Conservation (phyloP, 148 eudicot genomes). For the Rhododendron henanense region DNA sequence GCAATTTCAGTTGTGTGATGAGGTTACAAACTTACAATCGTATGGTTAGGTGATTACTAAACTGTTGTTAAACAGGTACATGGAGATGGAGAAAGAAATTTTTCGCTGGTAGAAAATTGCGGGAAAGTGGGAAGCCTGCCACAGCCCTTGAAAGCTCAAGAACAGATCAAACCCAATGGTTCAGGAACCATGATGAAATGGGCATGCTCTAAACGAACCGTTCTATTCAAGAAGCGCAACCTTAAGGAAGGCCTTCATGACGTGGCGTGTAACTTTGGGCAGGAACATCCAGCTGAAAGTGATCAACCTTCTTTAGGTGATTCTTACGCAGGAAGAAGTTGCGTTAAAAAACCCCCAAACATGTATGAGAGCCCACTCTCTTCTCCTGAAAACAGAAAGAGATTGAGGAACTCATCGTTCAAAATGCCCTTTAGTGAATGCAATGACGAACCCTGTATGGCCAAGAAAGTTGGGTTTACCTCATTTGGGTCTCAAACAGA, state of each 20-base stretch:
- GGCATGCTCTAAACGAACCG: slow-evolving; percentile 32
- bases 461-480: slow-evolving; percentile 23
- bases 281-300: slow-evolving; percentile 30
- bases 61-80: slow-evolving; percentile 19
- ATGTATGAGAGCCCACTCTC: slow-evolving; percentile 21
- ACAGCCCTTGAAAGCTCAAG: slow-evolving; percentile 21
- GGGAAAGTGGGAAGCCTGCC: slow-evolving; percentile 22
- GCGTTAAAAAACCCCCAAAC: slow-evolving; percentile 13
- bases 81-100: slow-evolving; percentile 8
- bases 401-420: slow-evolving; percentile 16
- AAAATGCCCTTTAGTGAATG: slow-evolving; percentile 11
- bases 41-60: background rate
- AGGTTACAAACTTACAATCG: background rate
- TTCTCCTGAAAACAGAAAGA: slow-evolving; percentile 29
- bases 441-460: slow-evolving; percentile 15
- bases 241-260: slow-evolving; percentile 20
- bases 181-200: slow-evolving; percentile 29
- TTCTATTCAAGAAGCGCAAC: slow-evolving; percentile 32
- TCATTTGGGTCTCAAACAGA: slow-evolving; percentile 18
- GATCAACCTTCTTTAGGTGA: slow-evolving; percentile 22
- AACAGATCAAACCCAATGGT: slow-evolving; percentile 24
- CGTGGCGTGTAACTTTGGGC: slow-evolving; percentile 16
- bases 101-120: slow-evolving; percentile 16
- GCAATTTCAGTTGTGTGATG: background rate
- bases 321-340: slow-evolving; percentile 20